Percentiles rank a stretch among this genome's conserved stretches.
These are phyloP conservation scores for Quercus agrifolia DNA, from an alignment of 306 rosid genomes.

Conservation along the genomic window DNA sequence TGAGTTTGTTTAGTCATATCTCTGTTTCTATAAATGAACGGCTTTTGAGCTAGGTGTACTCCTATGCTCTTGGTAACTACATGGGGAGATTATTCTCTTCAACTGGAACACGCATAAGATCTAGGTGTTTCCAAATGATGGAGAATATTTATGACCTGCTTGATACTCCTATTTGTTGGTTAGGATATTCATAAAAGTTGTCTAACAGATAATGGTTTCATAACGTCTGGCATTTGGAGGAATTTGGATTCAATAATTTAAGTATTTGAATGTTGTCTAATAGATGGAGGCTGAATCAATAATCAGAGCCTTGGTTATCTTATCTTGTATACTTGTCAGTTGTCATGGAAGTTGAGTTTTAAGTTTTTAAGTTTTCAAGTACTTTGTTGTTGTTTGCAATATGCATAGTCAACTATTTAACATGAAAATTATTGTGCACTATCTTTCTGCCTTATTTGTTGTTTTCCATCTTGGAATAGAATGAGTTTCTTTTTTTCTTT, in stretches of 20 bases:
- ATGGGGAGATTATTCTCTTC: not conserved
- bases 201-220: not conserved
- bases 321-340: not conserved
- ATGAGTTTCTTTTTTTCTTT: not conserved
- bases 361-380: not conserved
- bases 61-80: not conserved
- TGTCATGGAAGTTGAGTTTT: conserved; percentile 10
- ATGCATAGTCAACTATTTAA: conserved; percentile 5
- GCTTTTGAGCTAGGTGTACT: not conserved
- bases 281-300: not conserved
- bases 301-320: conserved; percentile 7
- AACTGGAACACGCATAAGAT: not conserved
- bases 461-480: not conserved
- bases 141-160: not conserved
- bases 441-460: conserved; percentile 4
- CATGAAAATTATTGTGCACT: conserved; percentile 2
- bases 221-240: conserved; percentile 8
- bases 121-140: not conserved
- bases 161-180: not conserved
- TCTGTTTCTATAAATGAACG: not conserved
- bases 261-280: conserved; percentile 9
- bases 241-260: conserved; percentile 4
- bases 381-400: not conserved
- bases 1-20: not conserved
- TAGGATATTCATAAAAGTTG: conserved; percentile 1